A percentile compares a stretch with the other conserved stretches of the same genome.
phyloP scores from a whole-genome alignment of 2,329 filamentous ascomycete species.

The Aspergillus costaricaensis region DNA sequence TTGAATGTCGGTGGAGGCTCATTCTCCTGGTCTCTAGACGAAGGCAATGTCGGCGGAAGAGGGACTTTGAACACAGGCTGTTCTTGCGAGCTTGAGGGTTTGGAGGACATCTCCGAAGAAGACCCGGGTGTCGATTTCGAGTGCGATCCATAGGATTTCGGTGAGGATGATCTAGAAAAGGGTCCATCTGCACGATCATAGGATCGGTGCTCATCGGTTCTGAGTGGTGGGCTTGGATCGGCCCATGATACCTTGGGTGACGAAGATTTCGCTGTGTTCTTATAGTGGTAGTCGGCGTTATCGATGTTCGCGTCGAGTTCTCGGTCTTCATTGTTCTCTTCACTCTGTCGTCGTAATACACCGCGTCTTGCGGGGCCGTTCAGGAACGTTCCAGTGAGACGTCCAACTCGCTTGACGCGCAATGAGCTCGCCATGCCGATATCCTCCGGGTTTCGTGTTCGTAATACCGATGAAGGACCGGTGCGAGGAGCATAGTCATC shows the following conservation, averaged over 20 bases:
- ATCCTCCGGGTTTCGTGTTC: slow-evolving; percentile 60
- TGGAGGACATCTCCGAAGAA: slow-evolving; percentile 44
- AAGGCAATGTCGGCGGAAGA: slow-evolving; percentile 59
- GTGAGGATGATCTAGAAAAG: slow-evolving; percentile 39
- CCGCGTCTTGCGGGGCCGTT: slow-evolving; percentile 78
- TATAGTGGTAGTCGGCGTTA: slow-evolving; percentile 29
- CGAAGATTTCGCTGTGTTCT: slow-evolving; percentile 27
- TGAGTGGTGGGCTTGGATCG: slow-evolving; percentile 33
- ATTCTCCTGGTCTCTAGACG: slow-evolving; percentile 80
- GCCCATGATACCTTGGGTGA: slow-evolving; percentile 42
- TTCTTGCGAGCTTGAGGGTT: slow-evolving; percentile 44
- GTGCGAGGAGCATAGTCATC: slow-evolving; percentile 38
- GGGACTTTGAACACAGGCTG: slow-evolving; percentile 62
- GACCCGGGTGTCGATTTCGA: slow-evolving; percentile 45
- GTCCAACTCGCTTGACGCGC: slow-evolving; percentile 74
- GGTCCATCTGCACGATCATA: slow-evolving; percentile 28
- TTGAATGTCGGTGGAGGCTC: slow-evolving; percentile 71
- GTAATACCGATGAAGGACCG: slow-evolving; percentile 40
- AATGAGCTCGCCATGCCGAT: slow-evolving; percentile 70
- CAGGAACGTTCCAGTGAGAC: slow-evolving; percentile 73
- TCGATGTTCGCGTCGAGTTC: slow-evolving; percentile 33
- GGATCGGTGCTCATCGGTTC: slow-evolving; percentile 27
- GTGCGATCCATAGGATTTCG: slow-evolving; percentile 37
- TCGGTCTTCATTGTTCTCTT: slow-evolving; percentile 59
- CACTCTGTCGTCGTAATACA: slow-evolving; percentile 61